Evolutionary conservation across 192 early-diverging fungal species (phyloP), one percentile per base, ranked within the genome.

Genomic region (Funneliformis geosporum): DNA sequence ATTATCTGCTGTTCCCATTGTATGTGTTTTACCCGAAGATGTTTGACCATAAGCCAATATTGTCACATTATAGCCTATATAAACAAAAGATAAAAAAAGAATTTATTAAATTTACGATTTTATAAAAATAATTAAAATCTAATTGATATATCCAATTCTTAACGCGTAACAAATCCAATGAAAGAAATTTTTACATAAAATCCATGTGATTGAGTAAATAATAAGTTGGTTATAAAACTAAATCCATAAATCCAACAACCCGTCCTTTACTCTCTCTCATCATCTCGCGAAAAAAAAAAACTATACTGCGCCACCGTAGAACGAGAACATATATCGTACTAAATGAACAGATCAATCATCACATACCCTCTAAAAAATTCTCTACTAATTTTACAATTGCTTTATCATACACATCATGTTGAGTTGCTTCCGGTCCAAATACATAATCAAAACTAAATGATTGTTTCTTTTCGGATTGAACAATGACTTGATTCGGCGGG

Each of bases 21-120:
- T 99, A 80, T 92, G 94, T 8, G 97, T 98, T 85, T 99, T 99
- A 69, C 97, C 97, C 1, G 92, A 93, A 16, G 95, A 96, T 6
- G 96, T 97, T 87, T 99, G 95, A 18, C 95, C 94, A 87, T 94
- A 94, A 55, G 97, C 97, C 65, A 99, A 87, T 46, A 99, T 93
- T 3, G 97, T 98, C 40, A 93, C 94, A 86, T 98, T 99, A 82
- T 95, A 96, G 23, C 97, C 97, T 87, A 66, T 25, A 50, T 21
- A 25, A 55, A 62, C 65, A 40, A 68, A 0, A 33, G 14, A 25
- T 8, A 62, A 33, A 69, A 66, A 21, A 12, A 75, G 25, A 64
- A n/a, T 78, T n/a, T 73, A n/a, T 50, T 46, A 11, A 66, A 25
- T 62, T 25, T 11, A 46, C 55, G 21, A 27, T 60, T 55, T 25